Evolutionary conservation across 345 rosid genomes (phyloP).

Genomic region (Eucalyptus pauciflora): DNA sequence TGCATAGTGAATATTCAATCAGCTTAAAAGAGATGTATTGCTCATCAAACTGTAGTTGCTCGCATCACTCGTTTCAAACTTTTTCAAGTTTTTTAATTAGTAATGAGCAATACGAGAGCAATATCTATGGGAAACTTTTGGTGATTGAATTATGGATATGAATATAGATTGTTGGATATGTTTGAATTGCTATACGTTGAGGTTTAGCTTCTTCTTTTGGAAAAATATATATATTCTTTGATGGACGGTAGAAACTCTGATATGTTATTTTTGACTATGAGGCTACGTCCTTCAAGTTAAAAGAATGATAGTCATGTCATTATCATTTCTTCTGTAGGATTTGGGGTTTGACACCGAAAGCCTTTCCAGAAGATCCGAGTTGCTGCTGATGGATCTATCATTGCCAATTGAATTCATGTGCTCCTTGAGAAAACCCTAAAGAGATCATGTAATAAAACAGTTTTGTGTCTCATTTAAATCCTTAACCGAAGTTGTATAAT

Average conservation of each 20-base stretch:
- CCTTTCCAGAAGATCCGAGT: background rate
- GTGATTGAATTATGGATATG: background rate
- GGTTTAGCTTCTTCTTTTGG: background rate
- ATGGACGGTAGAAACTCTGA: rapidly evolving
- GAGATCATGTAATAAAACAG: background rate
- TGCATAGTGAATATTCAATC: rapidly evolving
- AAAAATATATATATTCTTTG: no score
- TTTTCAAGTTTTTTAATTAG: no score
- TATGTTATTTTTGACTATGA: rapidly evolving
- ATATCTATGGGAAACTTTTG: background rate
- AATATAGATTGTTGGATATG: background rate
- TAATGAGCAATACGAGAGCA: rapidly evolving
- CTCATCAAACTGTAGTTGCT: background rate
- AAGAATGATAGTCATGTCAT: rapidly evolving
- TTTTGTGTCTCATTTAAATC: background rate
- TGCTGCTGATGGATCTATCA: background rate
- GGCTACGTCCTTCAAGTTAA: rapidly evolving
- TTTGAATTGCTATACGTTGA: background rate
- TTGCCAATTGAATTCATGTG: background rate
- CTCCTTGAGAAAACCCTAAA: background rate
- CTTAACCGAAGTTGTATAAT: background rate
- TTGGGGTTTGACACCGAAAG: background rate
- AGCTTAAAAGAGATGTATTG: background rate
- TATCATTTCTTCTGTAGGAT: no score
- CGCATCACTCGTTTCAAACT: rapidly evolving